A percentile compares a stretch with the other conserved stretches of the same genome.
These are phyloP conservation scores for Rubia occidens DNA, from an alignment of 305 asterid genomes.

Conservation along the genomic window DNA sequence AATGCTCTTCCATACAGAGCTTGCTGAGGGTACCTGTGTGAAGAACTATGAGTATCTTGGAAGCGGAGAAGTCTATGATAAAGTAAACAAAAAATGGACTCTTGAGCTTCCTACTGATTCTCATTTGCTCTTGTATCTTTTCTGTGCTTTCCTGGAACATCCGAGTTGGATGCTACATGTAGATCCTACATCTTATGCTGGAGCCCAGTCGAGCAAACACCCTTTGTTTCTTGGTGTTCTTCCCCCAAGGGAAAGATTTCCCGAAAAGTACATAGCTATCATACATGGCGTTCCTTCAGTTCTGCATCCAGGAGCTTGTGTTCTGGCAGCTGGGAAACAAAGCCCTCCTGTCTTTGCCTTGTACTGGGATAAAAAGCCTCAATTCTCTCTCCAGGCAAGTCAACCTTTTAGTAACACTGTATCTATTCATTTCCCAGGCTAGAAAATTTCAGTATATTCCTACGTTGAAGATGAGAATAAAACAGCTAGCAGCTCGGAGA, in stretches of 20 bases:
- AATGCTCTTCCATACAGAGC: slow-evolving; percentile 41
- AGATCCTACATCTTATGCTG: slow-evolving; percentile 71
- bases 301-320: slow-evolving; percentile 90
- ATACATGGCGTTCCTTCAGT: slow-evolving; percentile 72
- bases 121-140: slow-evolving; percentile 75
- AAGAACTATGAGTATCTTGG: slow-evolving; percentile 87
- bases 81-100: slow-evolving; percentile 66
- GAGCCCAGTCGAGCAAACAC: slow-evolving; percentile 77
- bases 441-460: not conserved
- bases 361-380: slow-evolving; percentile 88
- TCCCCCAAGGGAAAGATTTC: slow-evolving; percentile 87
- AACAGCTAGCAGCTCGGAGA: not conserved
- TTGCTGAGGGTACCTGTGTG: slow-evolving; percentile 88
- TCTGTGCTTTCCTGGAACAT: slow-evolving; percentile 85
- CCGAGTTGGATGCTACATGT: slow-evolving; percentile 97
- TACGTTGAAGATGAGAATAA: not conserved
- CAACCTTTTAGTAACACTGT: not conserved
- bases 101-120: slow-evolving; percentile 80
- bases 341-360: slow-evolving; percentile 67
- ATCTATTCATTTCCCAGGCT: not conserved
- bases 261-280: slow-evolving; percentile 80
- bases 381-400: slow-evolving; percentile 87
- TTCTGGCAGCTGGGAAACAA: slow-evolving; percentile 82
- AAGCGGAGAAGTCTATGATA: slow-evolving; percentile 61
- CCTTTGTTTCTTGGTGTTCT: slow-evolving; percentile 82